Base-by-base conservation (phyloP, 257 asterid genomes). In the Voacanga thouarsii region DNA sequence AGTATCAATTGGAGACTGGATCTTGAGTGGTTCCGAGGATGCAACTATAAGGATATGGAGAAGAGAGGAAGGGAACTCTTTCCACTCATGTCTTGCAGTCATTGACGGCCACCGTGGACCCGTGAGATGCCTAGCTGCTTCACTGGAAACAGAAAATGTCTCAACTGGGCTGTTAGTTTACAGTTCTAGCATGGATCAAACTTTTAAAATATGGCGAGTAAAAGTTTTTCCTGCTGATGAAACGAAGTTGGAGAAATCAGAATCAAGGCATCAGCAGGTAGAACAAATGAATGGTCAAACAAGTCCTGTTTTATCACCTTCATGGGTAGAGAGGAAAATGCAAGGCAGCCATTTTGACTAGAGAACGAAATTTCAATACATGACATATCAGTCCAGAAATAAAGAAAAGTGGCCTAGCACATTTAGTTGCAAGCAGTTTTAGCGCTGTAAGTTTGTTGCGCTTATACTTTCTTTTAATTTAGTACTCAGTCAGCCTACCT, bases 51-150 rank as follows among this genome's bases (percentile, higher is more conserved):
- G 96, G 75, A 80, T 92, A 75, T 92, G 97, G 97, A 89, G 85
- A 80, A 80, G 96, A 41, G 97, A 90, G 19, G 91, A 86, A 2
- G 90, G 89, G 41, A 87, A 78, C 41, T 77, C 89, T 0, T 84
- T 85, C 60, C 97, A 92, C 76, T 79, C 91, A 8, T 90, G 94
- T 71, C 84, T 90, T 23, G 90, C 90, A 0, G 96, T 90, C 64
- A 84, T 92, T 23, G 97, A 90, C 37, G 97, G 97, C 33, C 97
- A 92, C 77, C 94, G 89, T 39, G 96, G 94, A 8, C 97, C 96
- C 0, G 92, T 92, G 65, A 90, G 83, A 75, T 87, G 97, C 85
- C 50, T 92, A 80, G 90, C 96, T n/a, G 96, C 91, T 5, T 87
- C 87, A 5, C 12, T 86, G 74, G 97, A 89, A 76, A 85, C 73